Percentiles rank a stretch among this genome's conserved stretches.
Evolutionary conservation across 1,284 basidiomycete genomes (phyloP).

Genomic region (Leccinum griseonigrum): DNA sequence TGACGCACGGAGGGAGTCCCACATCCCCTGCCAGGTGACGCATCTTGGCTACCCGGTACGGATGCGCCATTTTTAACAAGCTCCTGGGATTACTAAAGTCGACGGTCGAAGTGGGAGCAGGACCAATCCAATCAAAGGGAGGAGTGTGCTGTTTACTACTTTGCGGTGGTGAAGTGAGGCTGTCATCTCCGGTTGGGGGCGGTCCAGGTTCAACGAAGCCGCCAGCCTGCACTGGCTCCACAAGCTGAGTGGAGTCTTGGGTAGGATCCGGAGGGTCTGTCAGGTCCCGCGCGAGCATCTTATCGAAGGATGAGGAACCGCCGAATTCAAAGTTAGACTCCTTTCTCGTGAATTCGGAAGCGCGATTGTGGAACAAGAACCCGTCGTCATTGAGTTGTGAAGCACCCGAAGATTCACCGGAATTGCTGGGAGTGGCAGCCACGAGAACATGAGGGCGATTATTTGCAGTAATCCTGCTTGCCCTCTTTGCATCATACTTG

Average conservation of each 20-base stretch:
- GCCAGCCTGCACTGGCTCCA: constrained; percentile 5
- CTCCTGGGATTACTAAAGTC: constrained; percentile 31
- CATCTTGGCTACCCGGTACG: constrained; percentile 32
- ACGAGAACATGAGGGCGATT: constrained; percentile 39
- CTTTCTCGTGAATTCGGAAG: constrained; percentile 10
- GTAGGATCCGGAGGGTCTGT: constrained; percentile 21
- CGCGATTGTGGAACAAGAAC: constrained; percentile 12
- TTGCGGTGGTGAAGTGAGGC: constrained; percentile 1
- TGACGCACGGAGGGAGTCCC: constrained; percentile 19
- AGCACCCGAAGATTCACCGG: constrained; percentile 17
- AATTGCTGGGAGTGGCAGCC: constrained; percentile 45
- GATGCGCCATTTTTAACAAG: constrained; percentile 32
- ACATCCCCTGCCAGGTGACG: constrained; percentile 19
- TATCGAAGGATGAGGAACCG: constrained; percentile 32
- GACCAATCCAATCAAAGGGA: constrained; percentile 29
- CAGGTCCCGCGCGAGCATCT: constrained; percentile 31
- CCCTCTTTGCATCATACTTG: constrained; percentile 26
- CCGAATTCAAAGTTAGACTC: constrained; percentile 25
- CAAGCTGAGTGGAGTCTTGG: constrained; percentile 28
- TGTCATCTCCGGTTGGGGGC: background rate
- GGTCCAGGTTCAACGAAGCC: background rate
- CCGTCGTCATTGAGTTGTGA: constrained; percentile 13
- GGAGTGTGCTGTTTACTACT: constrained; percentile 9
- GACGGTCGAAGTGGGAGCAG: constrained; percentile 15
- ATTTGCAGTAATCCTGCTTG: constrained; percentile 10